phyloP scores from a whole-genome alignment of 2,329 filamentous ascomycete species.

The Talaromyces verruculosus region DNA sequence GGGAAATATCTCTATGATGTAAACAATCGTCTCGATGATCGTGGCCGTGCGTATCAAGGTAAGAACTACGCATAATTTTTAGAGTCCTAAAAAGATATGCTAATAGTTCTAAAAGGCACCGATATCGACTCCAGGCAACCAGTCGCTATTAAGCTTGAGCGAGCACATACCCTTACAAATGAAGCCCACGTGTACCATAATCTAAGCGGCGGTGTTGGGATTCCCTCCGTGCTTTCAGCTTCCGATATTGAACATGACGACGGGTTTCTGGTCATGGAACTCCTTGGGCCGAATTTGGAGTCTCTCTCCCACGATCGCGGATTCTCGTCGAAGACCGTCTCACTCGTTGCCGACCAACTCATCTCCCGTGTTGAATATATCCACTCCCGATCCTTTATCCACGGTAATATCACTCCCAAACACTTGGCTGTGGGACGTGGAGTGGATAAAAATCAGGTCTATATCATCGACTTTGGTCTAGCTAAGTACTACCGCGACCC shows the following conservation, averaged over 20 bases:
- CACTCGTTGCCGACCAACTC: constrained; percentile 93
- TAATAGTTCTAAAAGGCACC: constrained; percentile 62
- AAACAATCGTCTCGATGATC: no score
- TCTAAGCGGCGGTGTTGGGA: constrained; percentile 93
- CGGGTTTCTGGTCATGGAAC: constrained; percentile 98
- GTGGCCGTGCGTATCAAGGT: no score
- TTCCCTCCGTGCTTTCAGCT: constrained; percentile 92
- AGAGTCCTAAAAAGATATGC: no score
- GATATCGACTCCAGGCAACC: constrained; percentile 99
- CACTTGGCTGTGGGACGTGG: constrained; percentile 99
- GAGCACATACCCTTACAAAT: constrained; percentile 97
- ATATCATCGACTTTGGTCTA: constrained; percentile 97
- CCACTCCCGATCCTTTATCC: constrained; percentile 98
- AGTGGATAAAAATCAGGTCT: constrained; percentile 98
- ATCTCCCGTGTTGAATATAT: constrained; percentile 99
- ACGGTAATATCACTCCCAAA: constrained; percentile 99
- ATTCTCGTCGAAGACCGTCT: constrained; percentile 96
- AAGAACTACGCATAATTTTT: no score
- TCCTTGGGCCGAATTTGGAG: constrained; percentile 91
- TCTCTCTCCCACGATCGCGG: constrained; percentile 99
- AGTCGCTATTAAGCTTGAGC: constrained; percentile 99
- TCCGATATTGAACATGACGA: constrained; percentile 99
- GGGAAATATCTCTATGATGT: no score
- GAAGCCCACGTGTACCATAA: constrained; percentile 87
- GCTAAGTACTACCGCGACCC: constrained; percentile 99